A percentile compares a stretch with the other conserved stretches of the same genome.
Evolutionary conservation across 2,329 filamentous ascomycete genomes (phyloP).

Genomic region (Neodidymelliopsis sp.): DNA sequence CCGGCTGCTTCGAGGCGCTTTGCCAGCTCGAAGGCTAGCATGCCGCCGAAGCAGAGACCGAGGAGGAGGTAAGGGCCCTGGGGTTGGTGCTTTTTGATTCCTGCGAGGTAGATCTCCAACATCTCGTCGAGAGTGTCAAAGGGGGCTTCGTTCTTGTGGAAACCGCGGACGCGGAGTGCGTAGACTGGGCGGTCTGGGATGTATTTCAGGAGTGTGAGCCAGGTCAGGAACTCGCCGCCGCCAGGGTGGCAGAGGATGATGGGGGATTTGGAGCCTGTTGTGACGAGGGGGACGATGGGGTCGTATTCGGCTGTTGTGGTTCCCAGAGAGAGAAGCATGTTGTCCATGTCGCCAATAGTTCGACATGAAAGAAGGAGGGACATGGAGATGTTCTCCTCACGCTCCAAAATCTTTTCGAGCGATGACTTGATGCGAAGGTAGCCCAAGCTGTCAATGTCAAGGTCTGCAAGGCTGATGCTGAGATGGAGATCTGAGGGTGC

Average conservation of each 20-base stretch:
- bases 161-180: conserved; percentile 55
- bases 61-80: conserved; percentile 60
- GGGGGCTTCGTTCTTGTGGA: conserved; percentile 44
- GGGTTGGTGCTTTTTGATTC: conserved; percentile 55
- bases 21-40: conserved; percentile 57
- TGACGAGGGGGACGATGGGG: conserved; percentile 12
- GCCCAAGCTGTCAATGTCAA: conserved; percentile 13
- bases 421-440: conserved; percentile 18
- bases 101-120: conserved; percentile 51
- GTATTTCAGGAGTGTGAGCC: conserved; percentile 48
- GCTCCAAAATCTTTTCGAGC: conserved; percentile 8
- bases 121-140: conserved; percentile 53
- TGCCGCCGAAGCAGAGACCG: conserved; percentile 60
- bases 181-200: conserved; percentile 56
- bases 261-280: conserved; percentile 11
- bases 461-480: conserved; percentile 1
- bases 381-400: conserved; percentile 10
- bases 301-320: conserved; percentile 14
- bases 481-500: background rate
- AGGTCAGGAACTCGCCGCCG: conserved; percentile 50
- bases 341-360: conserved; percentile 7
- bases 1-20: conserved; percentile 8
- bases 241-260: conserved; percentile 41
- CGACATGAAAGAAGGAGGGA: conserved; percentile 7
- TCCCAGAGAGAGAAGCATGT: conserved; percentile 5